Percentiles rank a stretch among this genome's conserved stretches.
These are phyloP conservation scores for Neurospora sp. DNA, from an alignment of 495 filamentous ascomycete species.

Conservation along the genomic window DNA sequence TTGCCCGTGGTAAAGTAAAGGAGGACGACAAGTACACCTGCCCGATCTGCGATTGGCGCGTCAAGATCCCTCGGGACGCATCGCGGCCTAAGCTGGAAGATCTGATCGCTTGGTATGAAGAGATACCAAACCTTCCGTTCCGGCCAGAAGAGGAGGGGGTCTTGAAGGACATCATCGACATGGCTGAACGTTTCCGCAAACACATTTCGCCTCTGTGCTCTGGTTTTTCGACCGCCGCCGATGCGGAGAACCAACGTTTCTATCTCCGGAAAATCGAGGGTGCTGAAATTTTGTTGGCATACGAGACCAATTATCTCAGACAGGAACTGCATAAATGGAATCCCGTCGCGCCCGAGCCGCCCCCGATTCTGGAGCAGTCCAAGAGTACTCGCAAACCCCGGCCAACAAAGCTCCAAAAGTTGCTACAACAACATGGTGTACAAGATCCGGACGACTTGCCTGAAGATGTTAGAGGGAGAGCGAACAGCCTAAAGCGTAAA, in stretches of 20 bases:
- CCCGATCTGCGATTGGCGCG: conserved; percentile 93
- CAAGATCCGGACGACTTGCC: conserved; percentile 83
- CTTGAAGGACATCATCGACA: conserved; percentile 71
- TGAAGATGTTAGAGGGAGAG: conserved; percentile 65
- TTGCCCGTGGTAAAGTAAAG: conserved; percentile 93
- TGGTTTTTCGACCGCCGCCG: conserved; percentile 67
- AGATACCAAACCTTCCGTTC: conserved; percentile 77
- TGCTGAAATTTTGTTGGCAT: conserved; percentile 83
- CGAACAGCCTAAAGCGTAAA: conserved; percentile 52
- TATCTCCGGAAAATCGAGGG: conserved; percentile 98
- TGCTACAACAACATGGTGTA: conserved; percentile 80
- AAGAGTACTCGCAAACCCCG: conserved; percentile 94
- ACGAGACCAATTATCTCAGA: conserved; percentile 94
- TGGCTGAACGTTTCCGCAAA: conserved; percentile 72
- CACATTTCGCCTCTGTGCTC: conserved; percentile 72
- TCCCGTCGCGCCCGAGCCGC: conserved; percentile 77
- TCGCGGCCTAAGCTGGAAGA: conserved; percentile 94
- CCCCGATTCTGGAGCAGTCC: conserved; percentile 73
- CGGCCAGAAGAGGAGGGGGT: conserved; percentile 91
- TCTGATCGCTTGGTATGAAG: conserved; percentile 74
- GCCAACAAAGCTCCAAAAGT: conserved; percentile 94
- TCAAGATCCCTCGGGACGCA: conserved; percentile 97
- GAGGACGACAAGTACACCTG: conserved; percentile 98
- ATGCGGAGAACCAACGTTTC: conserved; percentile 86
- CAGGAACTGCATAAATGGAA: conserved; percentile 95